Conservation (phyloP, 1,139 yeast species). For the Debaryomycetaceae sp. region DNA sequence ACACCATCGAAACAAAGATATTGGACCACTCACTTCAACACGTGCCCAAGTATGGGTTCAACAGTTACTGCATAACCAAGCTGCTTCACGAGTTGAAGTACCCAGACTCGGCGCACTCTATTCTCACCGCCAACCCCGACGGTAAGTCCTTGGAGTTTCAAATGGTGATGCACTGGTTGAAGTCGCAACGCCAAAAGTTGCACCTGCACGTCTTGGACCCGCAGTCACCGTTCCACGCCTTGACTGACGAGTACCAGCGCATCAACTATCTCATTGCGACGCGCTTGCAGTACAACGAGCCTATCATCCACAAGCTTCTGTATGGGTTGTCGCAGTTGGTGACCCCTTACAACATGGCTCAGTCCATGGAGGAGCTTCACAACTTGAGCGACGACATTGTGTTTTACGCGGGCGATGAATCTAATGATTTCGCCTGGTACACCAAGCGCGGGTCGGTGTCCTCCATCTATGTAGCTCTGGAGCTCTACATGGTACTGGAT, state of each 20-base stretch:
- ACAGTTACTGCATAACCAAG: slow-evolving; percentile 51
- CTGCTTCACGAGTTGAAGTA: slow-evolving; percentile 62
- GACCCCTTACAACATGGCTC: slow-evolving; percentile 47
- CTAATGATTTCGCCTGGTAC: slow-evolving; percentile 92
- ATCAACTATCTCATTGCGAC: slow-evolving; percentile 50
- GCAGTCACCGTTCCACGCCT: slow-evolving; percentile 21
- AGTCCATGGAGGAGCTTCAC: slow-evolving; percentile 63
- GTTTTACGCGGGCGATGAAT: slow-evolving; percentile 71
- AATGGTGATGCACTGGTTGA: slow-evolving; percentile 45
- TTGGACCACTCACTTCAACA: slow-evolving; percentile 35
- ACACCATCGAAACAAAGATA: slow-evolving; percentile 29
- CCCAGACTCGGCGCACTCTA: slow-evolving; percentile 62
- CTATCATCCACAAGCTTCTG: slow-evolving; percentile 41
- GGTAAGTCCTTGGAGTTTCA: slow-evolving; percentile 38
- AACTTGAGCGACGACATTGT: slow-evolving; percentile 79
- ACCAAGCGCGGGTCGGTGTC: slow-evolving; percentile 73
- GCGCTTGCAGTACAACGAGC: slow-evolving; percentile 61
- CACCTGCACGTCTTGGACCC: slow-evolving; percentile 27
- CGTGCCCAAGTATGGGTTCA: slow-evolving; percentile 72
- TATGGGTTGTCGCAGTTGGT: slow-evolving; percentile 53
- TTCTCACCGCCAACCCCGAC: slow-evolving; percentile 35
- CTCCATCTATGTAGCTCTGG: slow-evolving; percentile 66
- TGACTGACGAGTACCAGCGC: slow-evolving; percentile 52
- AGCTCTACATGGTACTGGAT: slow-evolving; percentile 79
- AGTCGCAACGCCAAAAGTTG: slow-evolving; percentile 30